Evolutionary conservation across 179 eudicot species (phyloP), one percentile per base, ranked within the genome.

Genomic region (Corrigiola litoralis): DNA sequence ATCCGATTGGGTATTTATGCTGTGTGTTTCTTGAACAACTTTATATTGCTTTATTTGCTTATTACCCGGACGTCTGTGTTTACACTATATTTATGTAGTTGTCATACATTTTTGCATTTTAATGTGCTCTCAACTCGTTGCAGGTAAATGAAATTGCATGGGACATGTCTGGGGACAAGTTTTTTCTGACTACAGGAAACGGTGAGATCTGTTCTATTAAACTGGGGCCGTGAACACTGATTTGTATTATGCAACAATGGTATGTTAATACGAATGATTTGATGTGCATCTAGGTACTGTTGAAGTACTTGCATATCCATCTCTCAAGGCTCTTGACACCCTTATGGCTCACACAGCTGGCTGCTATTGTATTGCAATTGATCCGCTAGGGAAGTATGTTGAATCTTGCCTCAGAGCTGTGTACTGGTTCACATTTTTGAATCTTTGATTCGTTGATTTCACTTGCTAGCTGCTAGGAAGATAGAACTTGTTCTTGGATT

Each of bases 291-390:
- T 65, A 94, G 99, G 99, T 64, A 90, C 95, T 24, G 92, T 94
- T 33, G 99, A 94, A 89, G 99, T 94, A 47, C 81, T 94, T 41
- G 82, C 89, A 65, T 94, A 90, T 70, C 99, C 99, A 37, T 87
- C 97, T 68, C 92, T 94, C 47, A 78, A 61, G 66, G 82, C 82
- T 14, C 88, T 94, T 70, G 87, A 79, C 74, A 94, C 97, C 65
- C 90, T 94, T 64, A 77, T 75, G 75, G 99, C 99, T 75, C 99
- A 94, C 71, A 94, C 99, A 61, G 98, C 95, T 79, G 98, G 98
- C 79, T 92, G 98, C 72, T 92, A 92, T 77, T 92, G 98, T 77
- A 90, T 92, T 76, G 96, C 95, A 52, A 92, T 85, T 66, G 98
- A 92, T 48, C 98, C 98, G 36, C 58, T 84, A 31, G 99, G 99